Percentiles rank a stretch among this genome's conserved stretches.
These are phyloP conservation scores for Allantophomopsis lycopodina DNA, from an alignment of 2,329 filamentous ascomycete species.

Conservation along the genomic window DNA sequence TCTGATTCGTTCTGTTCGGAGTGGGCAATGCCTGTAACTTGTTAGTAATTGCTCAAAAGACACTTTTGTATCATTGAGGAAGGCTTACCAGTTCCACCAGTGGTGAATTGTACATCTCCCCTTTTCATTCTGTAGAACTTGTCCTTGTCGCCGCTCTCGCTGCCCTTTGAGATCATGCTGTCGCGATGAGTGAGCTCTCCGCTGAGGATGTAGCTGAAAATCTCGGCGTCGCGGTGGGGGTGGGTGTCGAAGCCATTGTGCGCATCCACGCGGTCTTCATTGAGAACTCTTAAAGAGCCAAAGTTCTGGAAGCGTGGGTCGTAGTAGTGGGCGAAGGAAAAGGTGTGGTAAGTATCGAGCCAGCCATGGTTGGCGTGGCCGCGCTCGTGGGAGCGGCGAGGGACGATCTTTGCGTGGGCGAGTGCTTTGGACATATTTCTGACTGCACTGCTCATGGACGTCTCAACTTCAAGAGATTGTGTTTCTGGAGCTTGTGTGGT, in stretches of 20 bases:
- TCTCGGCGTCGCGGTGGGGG: constrained; percentile 75
- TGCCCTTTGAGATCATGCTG: constrained; percentile 62
- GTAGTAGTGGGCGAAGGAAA: constrained; percentile 59
- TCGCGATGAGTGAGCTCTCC: constrained; percentile 83
- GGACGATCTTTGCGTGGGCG: constrained; percentile 56
- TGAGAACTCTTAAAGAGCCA: constrained; percentile 70
- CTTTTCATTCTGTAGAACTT: constrained; percentile 59
- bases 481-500: not conserved
- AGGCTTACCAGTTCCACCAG: constrained; percentile 55
- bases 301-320: constrained; percentile 51
- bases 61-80: not conserved
- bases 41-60: constrained; percentile 6
- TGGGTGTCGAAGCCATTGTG: constrained; percentile 74
- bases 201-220: constrained; percentile 76
- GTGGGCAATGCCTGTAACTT: constrained; percentile 49
- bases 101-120: constrained; percentile 83
- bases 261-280: constrained; percentile 71
- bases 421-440: constrained; percentile 46
- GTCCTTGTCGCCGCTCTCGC: constrained; percentile 38
- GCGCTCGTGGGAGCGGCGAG: constrained; percentile 56
- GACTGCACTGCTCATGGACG: constrained; percentile 12
- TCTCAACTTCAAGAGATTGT: not conserved
- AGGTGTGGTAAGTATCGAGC: constrained; percentile 79
- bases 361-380: constrained; percentile 76
- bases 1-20: constrained; percentile 70